Conservation (phyloP, 1,284 basidiomycete genomes). For the Boletus sp. region DNA sequence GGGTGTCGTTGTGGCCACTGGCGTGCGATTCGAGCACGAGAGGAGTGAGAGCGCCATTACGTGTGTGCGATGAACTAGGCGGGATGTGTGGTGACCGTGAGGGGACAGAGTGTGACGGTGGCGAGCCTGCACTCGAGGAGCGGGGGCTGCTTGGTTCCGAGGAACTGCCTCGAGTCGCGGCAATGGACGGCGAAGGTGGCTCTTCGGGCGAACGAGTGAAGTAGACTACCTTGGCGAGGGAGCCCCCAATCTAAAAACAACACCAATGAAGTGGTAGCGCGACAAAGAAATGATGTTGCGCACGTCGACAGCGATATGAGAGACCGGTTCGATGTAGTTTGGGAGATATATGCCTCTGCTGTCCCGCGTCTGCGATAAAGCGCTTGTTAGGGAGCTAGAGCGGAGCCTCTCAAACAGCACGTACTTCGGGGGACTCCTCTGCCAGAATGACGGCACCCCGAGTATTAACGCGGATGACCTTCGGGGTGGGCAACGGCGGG, state of each 20-base stretch:
- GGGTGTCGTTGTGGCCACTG: conserved; percentile 36
- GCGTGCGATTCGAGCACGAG: conserved; percentile 62
- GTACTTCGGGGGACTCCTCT: conserved; percentile 91
- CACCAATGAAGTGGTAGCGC: conserved; percentile 6
- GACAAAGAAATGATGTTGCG: conserved; percentile 38
- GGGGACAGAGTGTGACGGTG: conserved; percentile 41
- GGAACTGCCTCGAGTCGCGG: conserved; percentile 60
- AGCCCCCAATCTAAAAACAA: conserved; percentile 84
- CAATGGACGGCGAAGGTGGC: conserved; percentile 67
- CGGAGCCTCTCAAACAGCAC: conserved; percentile 30
- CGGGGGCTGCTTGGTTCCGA: conserved; percentile 48
- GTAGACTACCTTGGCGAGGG: conserved; percentile 98
- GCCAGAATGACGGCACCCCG: conserved; percentile 87
- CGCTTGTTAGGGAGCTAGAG: conserved; percentile 13
- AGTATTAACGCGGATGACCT: conserved; percentile 84
- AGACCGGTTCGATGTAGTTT: conserved; percentile 95
- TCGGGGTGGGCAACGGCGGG: conserved; percentile 63
- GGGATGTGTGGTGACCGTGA: conserved; percentile 43
- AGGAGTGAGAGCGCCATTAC: conserved; percentile 83
- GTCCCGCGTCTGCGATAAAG: conserved; percentile 72
- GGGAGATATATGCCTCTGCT: conserved; percentile 95
- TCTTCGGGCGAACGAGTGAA: conserved; percentile 91
- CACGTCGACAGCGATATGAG: conserved; percentile 94
- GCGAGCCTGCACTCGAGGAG: conserved; percentile 55
- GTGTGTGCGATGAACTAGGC: conserved; percentile 41